Percentiles rank a stretch among this genome's conserved stretches.
Evolutionary conservation across 257 asterid genomes (phyloP).

Genomic region (Penstemon newberryi): DNA sequence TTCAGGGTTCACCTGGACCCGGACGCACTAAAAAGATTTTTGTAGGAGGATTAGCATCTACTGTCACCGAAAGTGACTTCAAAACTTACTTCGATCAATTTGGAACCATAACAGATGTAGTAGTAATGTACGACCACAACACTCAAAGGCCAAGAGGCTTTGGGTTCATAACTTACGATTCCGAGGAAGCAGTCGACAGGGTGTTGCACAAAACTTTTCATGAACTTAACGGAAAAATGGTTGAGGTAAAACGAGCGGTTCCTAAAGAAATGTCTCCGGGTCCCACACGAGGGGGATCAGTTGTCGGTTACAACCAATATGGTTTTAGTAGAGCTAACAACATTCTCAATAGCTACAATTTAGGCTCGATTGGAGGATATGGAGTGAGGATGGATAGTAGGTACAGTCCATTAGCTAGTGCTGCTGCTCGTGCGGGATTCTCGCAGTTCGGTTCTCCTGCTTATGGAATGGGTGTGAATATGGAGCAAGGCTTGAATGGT

Average conservation of each 20-base stretch:
- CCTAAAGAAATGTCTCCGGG: conserved; percentile 79
- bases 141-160: conserved; percentile 40
- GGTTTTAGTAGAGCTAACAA: conserved; percentile 59
- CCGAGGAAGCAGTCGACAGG: too few species aligned
- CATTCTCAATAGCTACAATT: conserved; percentile 56
- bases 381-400: conserved; percentile 71
- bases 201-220: too few species aligned
- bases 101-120: conserved; percentile 70
- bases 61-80: conserved; percentile 75
- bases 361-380: conserved; percentile 57
- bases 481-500: conserved; percentile 62
- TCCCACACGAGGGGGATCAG: conserved; percentile 56
- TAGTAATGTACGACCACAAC: conserved; percentile 85
- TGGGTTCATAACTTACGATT: too few species aligned
- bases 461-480: conserved; percentile 65
- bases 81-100: conserved; percentile 73
- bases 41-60: conserved; percentile 88
- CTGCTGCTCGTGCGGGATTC: conserved; percentile 50
- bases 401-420: conserved; percentile 53
- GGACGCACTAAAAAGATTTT: conserved; percentile 86
- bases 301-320: conserved; percentile 50
- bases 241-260: conserved; percentile 70
- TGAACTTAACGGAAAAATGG: too few species aligned
- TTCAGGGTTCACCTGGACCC: conserved; percentile 75
- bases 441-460: conserved; percentile 48